Base-by-base conservation (phyloP, 345 rosid genomes). In the Citrus reticulata region DNA sequence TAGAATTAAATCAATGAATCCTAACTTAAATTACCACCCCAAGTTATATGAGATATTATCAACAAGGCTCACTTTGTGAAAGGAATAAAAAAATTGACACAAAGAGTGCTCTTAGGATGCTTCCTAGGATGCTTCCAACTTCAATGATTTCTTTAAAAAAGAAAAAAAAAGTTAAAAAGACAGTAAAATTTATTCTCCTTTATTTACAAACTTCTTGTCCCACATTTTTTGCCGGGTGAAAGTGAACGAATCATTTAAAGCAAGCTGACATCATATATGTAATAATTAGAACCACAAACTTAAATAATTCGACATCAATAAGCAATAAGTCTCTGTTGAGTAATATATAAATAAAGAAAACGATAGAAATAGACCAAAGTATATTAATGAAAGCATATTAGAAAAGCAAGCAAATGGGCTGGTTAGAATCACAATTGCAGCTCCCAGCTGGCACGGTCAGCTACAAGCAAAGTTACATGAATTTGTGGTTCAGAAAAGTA, bases 71-170 rank as follows among this genome's bases (percentile, higher is more conserved):
- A 64, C n/a, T 63, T 62, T 30, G 14, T 10, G 46, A 40, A 62
- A 61, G 22, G 16, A 27, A 42, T 27, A 11, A 75, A 46, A 42
- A 11, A 75, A 46, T 63, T 46, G 69, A 73, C 66, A 59, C 24
- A 73, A 37, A 8, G 37, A 24, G 16, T 60, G 68, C 68, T 16
- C 77, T 73, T 37, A 39, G 37, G 68, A 73, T 73, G 58, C 77
- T 60, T 40, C 58, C 27, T 37, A 39, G 37, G 68, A 73, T 60
- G 58, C 77, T 60, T 40, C 59, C 27, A 25, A 55, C 77, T 60
- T 39, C 58, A 40, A 40, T 74, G 24, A 75, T 42, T 75, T 75
- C 78, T 13, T 46, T 42, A 42, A 42, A 42, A 42, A 37, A 8
- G 11, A 32, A 29, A 62, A 4, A 37, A 72, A 6, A 51, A 0